phyloP scores from a whole-genome alignment of 2,329 filamentous ascomycete species.

The Huntiella savannae region DNA sequence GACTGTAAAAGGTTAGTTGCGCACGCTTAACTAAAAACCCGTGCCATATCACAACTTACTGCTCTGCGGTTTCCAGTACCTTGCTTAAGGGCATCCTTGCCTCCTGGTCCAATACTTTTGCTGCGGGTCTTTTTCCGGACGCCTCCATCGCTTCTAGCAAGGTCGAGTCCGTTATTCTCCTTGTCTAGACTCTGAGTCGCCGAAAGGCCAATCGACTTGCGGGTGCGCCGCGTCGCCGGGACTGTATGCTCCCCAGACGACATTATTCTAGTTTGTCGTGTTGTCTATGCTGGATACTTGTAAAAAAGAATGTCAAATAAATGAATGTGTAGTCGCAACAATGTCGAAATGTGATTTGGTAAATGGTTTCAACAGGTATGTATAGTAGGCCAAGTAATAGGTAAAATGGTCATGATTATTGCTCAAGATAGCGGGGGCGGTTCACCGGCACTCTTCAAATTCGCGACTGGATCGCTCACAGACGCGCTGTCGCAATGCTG shows the following conservation, averaged over 20 bases:
- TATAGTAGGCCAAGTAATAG: too few species aligned
- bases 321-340: too few species aligned
- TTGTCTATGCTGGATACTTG: neutral
- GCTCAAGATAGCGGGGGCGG: neutral
- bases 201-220: conserved; percentile 51
- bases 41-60: conserved; percentile 29
- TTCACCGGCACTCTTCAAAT: neutral
- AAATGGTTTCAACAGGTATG: too few species aligned
- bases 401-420: too few species aligned
- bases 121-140: conserved; percentile 59
- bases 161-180: conserved; percentile 57
- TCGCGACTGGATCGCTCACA: conserved; percentile 6
- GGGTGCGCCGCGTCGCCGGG: conserved; percentile 36
- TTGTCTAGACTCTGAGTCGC: conserved; percentile 36
- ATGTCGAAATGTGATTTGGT: too few species aligned
- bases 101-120: conserved; percentile 89
- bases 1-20: conserved; percentile 23
- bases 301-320: too few species aligned
- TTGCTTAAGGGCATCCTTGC: conserved; percentile 62
- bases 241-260: conserved; percentile 21
- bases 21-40: neutral
- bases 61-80: conserved; percentile 60
- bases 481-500: conserved; percentile 3
- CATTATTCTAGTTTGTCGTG: neutral
- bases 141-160: conserved; percentile 33